Evolutionary conservation across 495 filamentous ascomycete genomes (phyloP), one percentile per base, ranked within the genome.

Genomic region (Annulohypoxylon moriforme): DNA sequence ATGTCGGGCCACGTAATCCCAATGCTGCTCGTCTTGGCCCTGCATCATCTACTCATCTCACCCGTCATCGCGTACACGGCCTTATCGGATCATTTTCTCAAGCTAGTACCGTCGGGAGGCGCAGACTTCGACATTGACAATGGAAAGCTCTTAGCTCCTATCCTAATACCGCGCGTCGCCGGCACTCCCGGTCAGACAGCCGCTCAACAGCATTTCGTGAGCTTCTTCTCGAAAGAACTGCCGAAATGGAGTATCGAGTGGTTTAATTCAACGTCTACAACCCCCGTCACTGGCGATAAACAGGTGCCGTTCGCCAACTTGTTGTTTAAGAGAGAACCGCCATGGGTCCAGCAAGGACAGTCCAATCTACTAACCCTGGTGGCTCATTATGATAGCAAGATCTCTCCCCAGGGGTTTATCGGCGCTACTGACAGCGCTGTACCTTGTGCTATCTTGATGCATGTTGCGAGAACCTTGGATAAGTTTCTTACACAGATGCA

Each of bases 341-440:
- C 96, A 1, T 93, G 93, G 89, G 81, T 89, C 1, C 71, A 80
- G 3, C 77, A 81, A 1, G 95, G 93, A 1, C 91, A 97, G 61
- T 88, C 94, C 13, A 91, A 90, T 20, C 80, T 94, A 24, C 79
- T 98, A 74, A 94, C 93, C 10, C 85, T 98, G 31, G 96, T 94
- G 22, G 96, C 96, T 47, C 96, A 99, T 82, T 99, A 97, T 81
- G 96, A 99, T 73, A 93, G 89, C 77, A 91, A 96, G 80, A 84
- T 93, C 27, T 82, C 84, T 9, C 96, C 96, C 0, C 79, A 90
- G 66, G 96, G 94, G 0, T 99, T 99, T 78, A 93, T 99, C 57
- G 96, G 96, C 5, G 96, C 94, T 0, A 94, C 90, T 24, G 96
- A 99, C 73, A 97, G 93, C 70, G 96, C 96, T 0, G 96, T 89